Evolutionary conservation across 345 rosid genomes (phyloP), one percentile per base, ranked within the genome.

Genomic region (Populus davidiana): DNA sequence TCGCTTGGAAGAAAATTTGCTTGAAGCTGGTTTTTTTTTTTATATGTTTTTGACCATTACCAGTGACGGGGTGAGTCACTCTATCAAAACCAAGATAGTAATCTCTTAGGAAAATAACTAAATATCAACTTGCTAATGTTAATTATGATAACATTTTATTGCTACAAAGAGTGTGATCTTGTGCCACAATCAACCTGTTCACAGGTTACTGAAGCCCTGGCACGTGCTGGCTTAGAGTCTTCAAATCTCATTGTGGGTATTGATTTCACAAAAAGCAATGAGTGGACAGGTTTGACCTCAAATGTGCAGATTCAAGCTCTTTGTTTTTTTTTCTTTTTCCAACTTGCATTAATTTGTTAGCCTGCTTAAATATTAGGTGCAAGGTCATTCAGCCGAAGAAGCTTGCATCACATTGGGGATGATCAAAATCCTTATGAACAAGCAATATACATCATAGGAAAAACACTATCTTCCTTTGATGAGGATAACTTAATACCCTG

Each of bases 211-310:
- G 85, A 85, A 78, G 98, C 94, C 14, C 90, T 94, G 36, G 69
- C 90, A 16, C 86, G 85, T 63, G 91, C 98, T 59, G 99, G 99
- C 56, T 86, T 95, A 17, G 99, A 93, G 86, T 95, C 99, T 29
- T 92, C 98, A 44, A 95, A 95, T 84, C 87, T 95, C 43, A 93
- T 95, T 41, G 94, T 95, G 33, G 97, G 97, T 71, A 88, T 95
- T 78, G 99, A 93, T 87, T 92, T 93, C 86, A 95, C 99, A 2
- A 95, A 93, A 88, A 95, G 99, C 89, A 95, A 95, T 12, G 98
- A 95, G 35, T 93, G 99, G 99, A 92, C 98, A 86, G 99, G 99
- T 91, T 76, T 27, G 43, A 47, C 74, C 64, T 69, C 17, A 20
- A 72, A 62, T 17, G 54, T n/a, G 62, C 64, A 13, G 49, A 23